Evolutionary conservation across 345 rosid genomes (phyloP).

Genomic region (Brassica nigra): DNA sequence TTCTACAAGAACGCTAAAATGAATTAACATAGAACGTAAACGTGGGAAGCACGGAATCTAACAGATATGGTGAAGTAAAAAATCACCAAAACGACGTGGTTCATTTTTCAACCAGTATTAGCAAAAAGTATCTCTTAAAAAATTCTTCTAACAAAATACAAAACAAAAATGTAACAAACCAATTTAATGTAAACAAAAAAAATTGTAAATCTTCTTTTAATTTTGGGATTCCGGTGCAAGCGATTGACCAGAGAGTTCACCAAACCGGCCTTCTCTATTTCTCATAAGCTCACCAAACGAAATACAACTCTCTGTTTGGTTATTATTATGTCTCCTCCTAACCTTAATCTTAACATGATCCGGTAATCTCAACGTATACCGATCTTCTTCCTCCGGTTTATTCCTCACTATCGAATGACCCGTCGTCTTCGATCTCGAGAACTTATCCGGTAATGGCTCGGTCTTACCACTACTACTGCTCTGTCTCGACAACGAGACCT

Average conservation of each 20-base stretch:
- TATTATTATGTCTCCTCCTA: conserved; percentile 40
- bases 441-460: conserved; percentile 36
- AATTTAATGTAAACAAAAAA: background rate
- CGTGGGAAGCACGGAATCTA: background rate
- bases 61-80: background rate
- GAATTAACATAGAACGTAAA: background rate
- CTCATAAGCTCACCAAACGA: conserved; percentile 55
- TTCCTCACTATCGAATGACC: conserved; percentile 65
- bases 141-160: background rate
- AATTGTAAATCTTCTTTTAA: background rate
- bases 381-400: conserved; percentile 48
- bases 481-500: conserved; percentile 6
- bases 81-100: background rate
- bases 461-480: conserved; percentile 23
- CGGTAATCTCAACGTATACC: conserved; percentile 57
- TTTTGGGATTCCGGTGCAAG: conserved; percentile 30
- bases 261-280: conserved; percentile 35
- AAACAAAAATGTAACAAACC: background rate
- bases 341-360: conserved; percentile 42
- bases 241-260: conserved; percentile 42
- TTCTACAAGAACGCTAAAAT: too few relatives aligned
- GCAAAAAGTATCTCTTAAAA: background rate
- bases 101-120: background rate
- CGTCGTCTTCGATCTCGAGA: conserved; percentile 68
- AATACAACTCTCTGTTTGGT: conserved; percentile 57